Evolutionary conservation across 177 flowering plant genomes (phyloP).

Genomic region (Telopea speciosissima): DNA sequence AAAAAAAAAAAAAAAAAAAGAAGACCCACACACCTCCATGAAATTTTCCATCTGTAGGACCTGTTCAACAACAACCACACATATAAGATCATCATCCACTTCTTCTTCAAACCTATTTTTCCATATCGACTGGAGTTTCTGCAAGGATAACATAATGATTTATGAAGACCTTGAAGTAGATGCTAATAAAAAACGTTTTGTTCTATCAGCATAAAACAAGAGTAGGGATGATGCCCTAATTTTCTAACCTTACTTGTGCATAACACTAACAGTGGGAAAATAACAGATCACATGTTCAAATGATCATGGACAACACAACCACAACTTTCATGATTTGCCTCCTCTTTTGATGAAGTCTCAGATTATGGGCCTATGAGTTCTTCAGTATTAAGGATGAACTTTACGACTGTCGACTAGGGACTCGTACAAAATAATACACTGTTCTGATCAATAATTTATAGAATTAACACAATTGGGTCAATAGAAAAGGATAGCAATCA

Average conservation of each 20-base stretch:
- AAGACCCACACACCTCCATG: constrained; percentile 48
- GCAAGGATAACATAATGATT: constrained; percentile 12
- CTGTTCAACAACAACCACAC: constrained; percentile 49
- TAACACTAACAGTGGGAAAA: neutral
- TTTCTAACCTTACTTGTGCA: neutral
- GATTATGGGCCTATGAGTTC: neutral
- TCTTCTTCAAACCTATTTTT: constrained; percentile 70
- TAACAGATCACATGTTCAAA: neutral
- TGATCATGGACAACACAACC: neutral
- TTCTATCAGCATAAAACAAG: neutral
- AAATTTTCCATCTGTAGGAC: constrained; percentile 72
- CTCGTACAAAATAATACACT: neutral
- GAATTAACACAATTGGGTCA: too few relatives aligned
- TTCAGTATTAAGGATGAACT: neutral
- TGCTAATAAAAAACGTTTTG: neutral
- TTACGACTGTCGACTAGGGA: neutral
- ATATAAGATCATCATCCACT: constrained; percentile 45
- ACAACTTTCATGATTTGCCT: too few relatives aligned
- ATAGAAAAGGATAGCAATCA: too few relatives aligned
- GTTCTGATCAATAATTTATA: neutral
- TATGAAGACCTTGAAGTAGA: neutral
- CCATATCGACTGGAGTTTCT: constrained; percentile 62
- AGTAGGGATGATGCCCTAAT: neutral
- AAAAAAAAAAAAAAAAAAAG: too few relatives aligned
- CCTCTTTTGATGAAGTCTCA: neutral